These are phyloP conservation scores for Mucor circinelloides DNA, from an alignment of 371 early-diverging fungal genomes.

Conservation along the genomic window DNA sequence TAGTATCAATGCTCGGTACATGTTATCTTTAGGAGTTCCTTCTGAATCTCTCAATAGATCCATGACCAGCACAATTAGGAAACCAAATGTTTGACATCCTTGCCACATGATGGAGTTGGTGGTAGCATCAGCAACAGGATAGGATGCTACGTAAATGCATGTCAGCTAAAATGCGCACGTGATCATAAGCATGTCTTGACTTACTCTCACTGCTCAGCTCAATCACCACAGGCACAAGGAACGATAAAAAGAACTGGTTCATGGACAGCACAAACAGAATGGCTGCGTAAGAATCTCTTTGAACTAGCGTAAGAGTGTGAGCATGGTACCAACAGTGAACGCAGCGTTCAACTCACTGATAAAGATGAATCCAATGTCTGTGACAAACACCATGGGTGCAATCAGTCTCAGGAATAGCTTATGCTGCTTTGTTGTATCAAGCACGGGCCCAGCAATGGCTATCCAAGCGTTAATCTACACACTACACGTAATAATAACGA, in stretches of 20 bases:
- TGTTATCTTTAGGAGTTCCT: slow-evolving; percentile 34
- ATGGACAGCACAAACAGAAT: slow-evolving; percentile 49
- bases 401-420: slow-evolving; percentile 43
- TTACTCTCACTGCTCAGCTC: slow-evolving; percentile 60
- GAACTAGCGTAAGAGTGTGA: slow-evolving; percentile 23
- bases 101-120: slow-evolving; percentile 57
- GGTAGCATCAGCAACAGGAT: slow-evolving; percentile 57
- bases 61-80: slow-evolving; percentile 47
- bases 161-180: background rate
- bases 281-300: slow-evolving; percentile 41
- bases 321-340: background rate
- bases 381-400: slow-evolving; percentile 51
- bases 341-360: slow-evolving; percentile 23
- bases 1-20: slow-evolving; percentile 33
- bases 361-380: slow-evolving; percentile 52
- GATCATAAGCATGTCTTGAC: background rate
- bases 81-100: slow-evolving; percentile 52
- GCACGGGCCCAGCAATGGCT: slow-evolving; percentile 52
- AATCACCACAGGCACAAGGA: slow-evolving; percentile 54
- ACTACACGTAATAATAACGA: background rate
- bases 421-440: slow-evolving; percentile 57
- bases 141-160: slow-evolving; percentile 33
- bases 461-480: background rate
- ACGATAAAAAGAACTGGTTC: slow-evolving; percentile 53
- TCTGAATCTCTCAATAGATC: slow-evolving; percentile 34